Percentiles rank a stretch among this genome's conserved stretches.
Conservation (phyloP, 192 early-diverging fungal genomes). For the Rhizophagus clarus region DNA sequence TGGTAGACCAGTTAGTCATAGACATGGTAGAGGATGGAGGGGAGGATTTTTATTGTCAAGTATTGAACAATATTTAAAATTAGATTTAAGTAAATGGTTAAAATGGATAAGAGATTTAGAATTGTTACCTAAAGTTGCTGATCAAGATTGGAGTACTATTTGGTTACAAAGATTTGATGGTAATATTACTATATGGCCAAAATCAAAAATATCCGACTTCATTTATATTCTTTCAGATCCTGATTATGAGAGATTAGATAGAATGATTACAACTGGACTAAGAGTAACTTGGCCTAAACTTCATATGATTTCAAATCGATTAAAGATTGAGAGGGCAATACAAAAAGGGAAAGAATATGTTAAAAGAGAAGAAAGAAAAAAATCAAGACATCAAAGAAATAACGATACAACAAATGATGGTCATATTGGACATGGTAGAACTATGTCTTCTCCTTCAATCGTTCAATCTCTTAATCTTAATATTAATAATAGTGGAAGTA, state of each 20-base stretch:
- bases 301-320: constrained; percentile 73
- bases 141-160: constrained; percentile 79
- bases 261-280: constrained; percentile 62
- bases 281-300: constrained; percentile 76
- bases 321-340: constrained; percentile 76
- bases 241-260: constrained; percentile 51
- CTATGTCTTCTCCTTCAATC: neutral
- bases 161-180: constrained; percentile 93
- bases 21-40: constrained; percentile 75
- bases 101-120: constrained; percentile 77
- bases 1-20: constrained; percentile 73
- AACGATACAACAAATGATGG: neutral
- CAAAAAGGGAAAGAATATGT: constrained; percentile 41
- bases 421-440: neutral
- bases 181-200: constrained; percentile 79
- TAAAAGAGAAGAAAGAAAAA: constrained; percentile 33
- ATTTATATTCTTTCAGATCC: constrained; percentile 68
- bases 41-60: constrained; percentile 84
- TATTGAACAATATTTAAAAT: constrained; percentile 77
- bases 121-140: constrained; percentile 74
- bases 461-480: neutral
- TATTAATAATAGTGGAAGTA: neutral
- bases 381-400: neutral
- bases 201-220: constrained; percentile 63
- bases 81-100: constrained; percentile 88